phyloP scores from a whole-genome alignment of 495 filamentous ascomycete species.

The Lichenothelia convexa region DNA sequence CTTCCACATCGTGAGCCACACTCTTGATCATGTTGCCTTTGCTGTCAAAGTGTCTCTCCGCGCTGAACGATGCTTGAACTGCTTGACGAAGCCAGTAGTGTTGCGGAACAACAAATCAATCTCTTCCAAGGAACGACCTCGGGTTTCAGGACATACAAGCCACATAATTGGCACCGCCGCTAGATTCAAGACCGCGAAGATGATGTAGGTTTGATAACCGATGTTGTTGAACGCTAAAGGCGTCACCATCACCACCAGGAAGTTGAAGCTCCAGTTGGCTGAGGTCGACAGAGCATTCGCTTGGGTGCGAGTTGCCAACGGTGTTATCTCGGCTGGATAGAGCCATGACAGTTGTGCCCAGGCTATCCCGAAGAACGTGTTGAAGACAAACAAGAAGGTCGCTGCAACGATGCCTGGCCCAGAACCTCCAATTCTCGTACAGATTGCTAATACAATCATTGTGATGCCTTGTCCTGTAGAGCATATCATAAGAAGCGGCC shows the following conservation, averaged over 20 bases:
- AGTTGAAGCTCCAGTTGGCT: slow-evolving; percentile 13
- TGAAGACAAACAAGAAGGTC: slow-evolving; percentile 6
- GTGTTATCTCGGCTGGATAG: slow-evolving; percentile 7
- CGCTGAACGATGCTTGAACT: too few species aligned
- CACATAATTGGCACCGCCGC: slow-evolving; percentile 32
- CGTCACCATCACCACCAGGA: slow-evolving; percentile 18
- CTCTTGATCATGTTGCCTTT: too few species aligned
- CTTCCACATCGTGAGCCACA: too few species aligned
- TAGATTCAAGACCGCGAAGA: slow-evolving; percentile 25
- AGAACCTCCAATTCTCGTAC: slow-evolving; percentile 11
- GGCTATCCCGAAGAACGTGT: slow-evolving; percentile 7
- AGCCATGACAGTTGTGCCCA: slow-evolving; percentile 8
- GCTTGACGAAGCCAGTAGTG: too few species aligned
- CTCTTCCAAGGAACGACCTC: slow-evolving; percentile 38
- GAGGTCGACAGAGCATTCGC: slow-evolving; percentile 6
- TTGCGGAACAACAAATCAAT: too few species aligned
- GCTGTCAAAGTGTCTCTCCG: too few species aligned
- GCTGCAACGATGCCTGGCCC: slow-evolving; percentile 1
- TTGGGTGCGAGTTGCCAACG: slow-evolving; percentile 5
- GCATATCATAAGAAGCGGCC: slow-evolving; percentile 33
- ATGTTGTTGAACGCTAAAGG: slow-evolving; percentile 16
- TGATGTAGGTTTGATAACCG: slow-evolving; percentile 20
- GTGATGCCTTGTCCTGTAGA: slow-evolving; percentile 30
- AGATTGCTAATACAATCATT: slow-evolving; percentile 30
- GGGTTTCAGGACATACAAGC: slow-evolving; percentile 43